Percentiles rank a stretch among this genome's conserved stretches.
These are phyloP conservation scores for Dendryphion nanum DNA, from an alignment of 2,329 filamentous ascomycete species.

Conservation along the genomic window DNA sequence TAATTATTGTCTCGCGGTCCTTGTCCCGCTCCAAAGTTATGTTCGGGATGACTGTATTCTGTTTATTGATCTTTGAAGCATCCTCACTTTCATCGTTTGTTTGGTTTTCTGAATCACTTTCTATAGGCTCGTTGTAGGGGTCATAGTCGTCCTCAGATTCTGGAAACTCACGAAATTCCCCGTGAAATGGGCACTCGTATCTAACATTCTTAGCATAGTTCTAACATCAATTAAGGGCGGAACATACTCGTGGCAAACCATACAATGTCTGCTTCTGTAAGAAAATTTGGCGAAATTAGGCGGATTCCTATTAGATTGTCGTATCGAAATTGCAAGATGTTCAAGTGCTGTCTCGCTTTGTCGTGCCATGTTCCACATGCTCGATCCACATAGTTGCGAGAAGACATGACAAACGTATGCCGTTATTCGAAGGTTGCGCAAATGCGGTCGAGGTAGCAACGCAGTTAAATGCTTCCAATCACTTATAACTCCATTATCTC, in stretches of 20 bases:
- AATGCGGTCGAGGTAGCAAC: background rate
- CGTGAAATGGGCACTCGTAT: constrained; percentile 43
- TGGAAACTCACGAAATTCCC: constrained; percentile 36
- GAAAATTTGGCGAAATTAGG: constrained; percentile 6
- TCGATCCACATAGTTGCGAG: too few species aligned
- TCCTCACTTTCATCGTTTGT: background rate
- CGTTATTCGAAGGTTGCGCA: too few species aligned
- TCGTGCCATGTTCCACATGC: constrained; percentile 5
- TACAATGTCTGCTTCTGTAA: constrained; percentile 23
- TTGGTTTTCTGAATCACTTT: background rate
- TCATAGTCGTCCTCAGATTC: background rate
- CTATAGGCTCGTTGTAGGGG: background rate
- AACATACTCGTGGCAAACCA: constrained; percentile 33
- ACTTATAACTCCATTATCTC: too few species aligned
- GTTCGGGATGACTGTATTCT: too few species aligned
- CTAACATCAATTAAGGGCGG: background rate
- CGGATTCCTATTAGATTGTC: background rate
- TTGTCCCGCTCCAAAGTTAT: background rate
- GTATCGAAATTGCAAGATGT: constrained; percentile 6
- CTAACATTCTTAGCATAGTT: constrained; percentile 8
- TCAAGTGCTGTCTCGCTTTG: constrained; percentile 11
- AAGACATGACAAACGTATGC: too few species aligned
- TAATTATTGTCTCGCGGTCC: background rate
- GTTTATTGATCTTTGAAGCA: background rate
- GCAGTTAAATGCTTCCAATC: too few species aligned